Evolutionary conservation across 169 alveolate genomes (phyloP).

Genomic region (Hepatocystis sp.): DNA sequence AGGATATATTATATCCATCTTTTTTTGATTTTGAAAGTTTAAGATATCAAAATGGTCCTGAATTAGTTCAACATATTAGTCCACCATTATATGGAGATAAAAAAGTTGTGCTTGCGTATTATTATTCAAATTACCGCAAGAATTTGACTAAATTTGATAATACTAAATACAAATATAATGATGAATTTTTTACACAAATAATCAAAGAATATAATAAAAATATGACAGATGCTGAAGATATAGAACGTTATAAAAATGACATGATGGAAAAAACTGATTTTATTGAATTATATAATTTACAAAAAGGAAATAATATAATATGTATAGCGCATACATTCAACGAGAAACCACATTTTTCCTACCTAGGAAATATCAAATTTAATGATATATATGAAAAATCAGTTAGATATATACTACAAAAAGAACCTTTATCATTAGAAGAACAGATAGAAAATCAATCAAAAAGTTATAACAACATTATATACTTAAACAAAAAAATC

Average conservation of each 20-base stretch:
- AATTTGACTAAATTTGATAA: constrained; percentile 9
- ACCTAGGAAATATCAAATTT: constrained; percentile 33
- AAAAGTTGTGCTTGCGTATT: constrained; percentile 3
- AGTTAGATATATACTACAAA: constrained; percentile 27
- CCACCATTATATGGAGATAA: constrained; percentile 7
- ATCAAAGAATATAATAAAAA: not conserved
- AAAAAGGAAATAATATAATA: constrained; percentile 41
- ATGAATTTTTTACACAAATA: not conserved
- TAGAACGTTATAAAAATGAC: not conserved
- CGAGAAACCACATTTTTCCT: not conserved
- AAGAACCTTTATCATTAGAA: not conserved
- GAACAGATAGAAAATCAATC: no score
- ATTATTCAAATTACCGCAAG: constrained; percentile 11
- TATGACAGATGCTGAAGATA: not conserved
- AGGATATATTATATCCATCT: not conserved
- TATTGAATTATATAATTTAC: constrained; percentile 21
- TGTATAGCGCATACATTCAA: constrained; percentile 7
- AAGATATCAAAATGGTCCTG: not conserved
- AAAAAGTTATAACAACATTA: constrained; percentile 18
- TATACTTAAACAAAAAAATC: constrained; percentile 12
- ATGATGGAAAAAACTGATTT: not conserved
- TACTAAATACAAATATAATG: constrained; percentile 2
- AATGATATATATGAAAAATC: not conserved
- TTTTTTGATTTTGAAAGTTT: not conserved
- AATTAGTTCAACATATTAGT: constrained; percentile 4